Evolutionary conservation across 1,284 basidiomycete species (phyloP).

Genomic region (Ceratobasidium sp.): DNA sequence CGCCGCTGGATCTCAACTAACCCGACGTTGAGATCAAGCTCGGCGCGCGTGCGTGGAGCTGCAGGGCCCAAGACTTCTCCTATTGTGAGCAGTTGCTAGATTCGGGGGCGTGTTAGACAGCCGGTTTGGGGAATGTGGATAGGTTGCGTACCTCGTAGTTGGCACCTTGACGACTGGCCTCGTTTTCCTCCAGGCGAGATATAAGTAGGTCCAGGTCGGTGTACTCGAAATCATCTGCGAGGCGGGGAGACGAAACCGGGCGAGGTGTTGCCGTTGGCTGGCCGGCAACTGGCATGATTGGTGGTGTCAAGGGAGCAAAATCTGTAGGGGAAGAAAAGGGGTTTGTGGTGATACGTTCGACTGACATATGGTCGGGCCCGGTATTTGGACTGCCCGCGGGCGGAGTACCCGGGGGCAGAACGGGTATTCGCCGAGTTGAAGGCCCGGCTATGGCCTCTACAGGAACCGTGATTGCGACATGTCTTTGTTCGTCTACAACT

Average conservation of each 20-base stretch:
- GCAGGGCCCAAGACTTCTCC: constrained; percentile 72
- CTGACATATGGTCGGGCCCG: neutral
- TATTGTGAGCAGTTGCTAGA: constrained; percentile 67
- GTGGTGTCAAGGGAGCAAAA: neutral
- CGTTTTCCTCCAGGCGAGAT: constrained; percentile 61
- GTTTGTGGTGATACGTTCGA: neutral
- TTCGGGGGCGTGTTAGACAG: neutral
- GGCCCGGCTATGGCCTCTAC: constrained; percentile 16
- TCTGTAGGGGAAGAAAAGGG: neutral
- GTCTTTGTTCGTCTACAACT: neutral
- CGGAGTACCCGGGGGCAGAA: neutral
- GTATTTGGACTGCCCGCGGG: no score
- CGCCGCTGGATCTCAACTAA: constrained; percentile 72
- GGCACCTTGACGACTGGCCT: constrained; percentile 55
- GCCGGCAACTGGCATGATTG: neutral
- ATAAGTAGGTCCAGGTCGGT: constrained; percentile 72
- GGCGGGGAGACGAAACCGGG: neutral
- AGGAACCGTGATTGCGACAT: neutral
- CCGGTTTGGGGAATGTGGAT: constrained; percentile 16
- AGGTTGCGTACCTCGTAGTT: constrained; percentile 67
- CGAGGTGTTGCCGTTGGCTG: neutral
- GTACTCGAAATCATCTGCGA: constrained; percentile 56
- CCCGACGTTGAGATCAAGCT: constrained; percentile 63
- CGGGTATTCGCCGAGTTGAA: constrained; percentile 7
- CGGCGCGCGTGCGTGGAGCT: constrained; percentile 53